Evolutionary conservation across 2,329 filamentous ascomycete species (phyloP), one percentile per base, ranked within the genome.

Genomic region (Beauveria caledonica): DNA sequence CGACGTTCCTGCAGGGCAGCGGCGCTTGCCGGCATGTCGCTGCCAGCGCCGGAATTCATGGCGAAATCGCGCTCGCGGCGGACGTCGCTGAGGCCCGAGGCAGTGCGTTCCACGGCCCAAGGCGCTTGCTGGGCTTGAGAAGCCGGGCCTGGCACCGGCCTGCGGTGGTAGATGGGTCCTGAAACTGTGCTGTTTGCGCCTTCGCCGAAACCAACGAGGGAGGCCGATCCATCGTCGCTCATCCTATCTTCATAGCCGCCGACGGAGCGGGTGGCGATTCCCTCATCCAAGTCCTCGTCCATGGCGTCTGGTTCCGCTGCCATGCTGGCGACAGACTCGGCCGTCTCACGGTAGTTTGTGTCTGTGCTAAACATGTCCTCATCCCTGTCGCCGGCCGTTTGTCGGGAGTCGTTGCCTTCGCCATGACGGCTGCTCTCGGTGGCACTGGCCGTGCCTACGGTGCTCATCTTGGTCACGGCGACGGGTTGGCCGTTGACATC

Each of bases 151-250:
- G 77, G 78, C 64, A 73, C 73, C 55, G 77, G 72, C 52, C 81
- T 71, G 62, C 81, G 75, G 71, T 83, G 77, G 74, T 89, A 82
- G 69, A 89, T 88, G 44, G 90, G 90, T 0, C 91, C 91, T 62
- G 86, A 90, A 61, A 92, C 86, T 5, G 91, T 91, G 71, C 88
- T 91, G 66, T 88, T 90, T 10, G 93, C 92, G 39, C 92, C 93
- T 72, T 97, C 92, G 54, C 93, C 93, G 67, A 97, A 97, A 0
- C 89, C 93, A 10, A 97, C 93, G 6, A 97, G 80, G 64, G 88
- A 93, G 2, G 87, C 90, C 57, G 86, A 87, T 8, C 87, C 88
- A 68, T 96, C 91, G 67, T 96, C 92, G 67, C 89, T 93, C 81
- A 94, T 88, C 62, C 88, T 89, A 65, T 90, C 89, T 62, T 84